phyloP scores from a whole-genome alignment of 345 rosid species.

The Syzygium aromaticum region DNA sequence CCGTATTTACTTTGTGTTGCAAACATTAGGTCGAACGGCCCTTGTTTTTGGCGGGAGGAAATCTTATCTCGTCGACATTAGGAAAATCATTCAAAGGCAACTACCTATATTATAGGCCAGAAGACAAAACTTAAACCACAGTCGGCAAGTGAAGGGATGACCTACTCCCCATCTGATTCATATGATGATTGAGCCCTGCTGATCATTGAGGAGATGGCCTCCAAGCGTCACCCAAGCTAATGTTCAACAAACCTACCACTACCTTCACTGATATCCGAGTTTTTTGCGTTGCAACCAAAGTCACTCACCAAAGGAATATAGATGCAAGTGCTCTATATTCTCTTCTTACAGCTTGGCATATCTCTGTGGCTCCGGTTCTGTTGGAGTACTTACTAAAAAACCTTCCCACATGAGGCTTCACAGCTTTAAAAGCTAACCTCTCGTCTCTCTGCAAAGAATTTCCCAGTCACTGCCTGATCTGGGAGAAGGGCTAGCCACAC shows the following conservation, averaged over 20 bases:
- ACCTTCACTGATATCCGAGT: background rate
- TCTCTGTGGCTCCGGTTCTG: background rate
- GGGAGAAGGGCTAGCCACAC: constrained; percentile 93
- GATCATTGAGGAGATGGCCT: background rate
- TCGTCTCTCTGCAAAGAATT: constrained; percentile 90
- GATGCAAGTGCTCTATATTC: background rate
- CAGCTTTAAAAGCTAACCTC: constrained; percentile 52
- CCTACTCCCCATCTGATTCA: background rate
- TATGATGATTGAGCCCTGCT: background rate
- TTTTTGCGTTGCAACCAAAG: background rate
- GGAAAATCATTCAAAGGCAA: background rate
- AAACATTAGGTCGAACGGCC: background rate
- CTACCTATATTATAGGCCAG: background rate
- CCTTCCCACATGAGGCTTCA: background rate
- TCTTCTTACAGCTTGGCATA: background rate
- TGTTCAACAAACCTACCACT: background rate
- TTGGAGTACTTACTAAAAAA: background rate
- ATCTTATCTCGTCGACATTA: background rate
- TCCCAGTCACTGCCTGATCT: constrained; percentile 63
- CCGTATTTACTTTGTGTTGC: background rate
- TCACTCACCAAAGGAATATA: background rate
- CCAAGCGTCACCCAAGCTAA: background rate
- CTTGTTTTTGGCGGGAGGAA: background rate
- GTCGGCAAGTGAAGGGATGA: background rate
- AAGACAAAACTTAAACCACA: background rate